A percentile compares a stretch with the other conserved stretches of the same genome.
Evolutionary conservation across 805 yeast species (phyloP).

Genomic region (Barnettozyma sp.): DNA sequence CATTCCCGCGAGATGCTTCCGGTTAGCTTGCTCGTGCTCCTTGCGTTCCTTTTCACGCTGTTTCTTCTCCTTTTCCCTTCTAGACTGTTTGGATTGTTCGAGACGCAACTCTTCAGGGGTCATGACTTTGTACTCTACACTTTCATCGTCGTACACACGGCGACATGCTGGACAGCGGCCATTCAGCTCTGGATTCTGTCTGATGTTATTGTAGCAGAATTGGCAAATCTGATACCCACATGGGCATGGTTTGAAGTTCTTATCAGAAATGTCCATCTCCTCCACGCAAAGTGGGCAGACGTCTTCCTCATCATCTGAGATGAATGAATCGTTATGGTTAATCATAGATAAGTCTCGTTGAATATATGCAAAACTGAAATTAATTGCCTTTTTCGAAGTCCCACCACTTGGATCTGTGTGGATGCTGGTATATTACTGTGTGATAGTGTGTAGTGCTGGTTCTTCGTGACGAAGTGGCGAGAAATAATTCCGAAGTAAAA

Average conservation of each 20-base stretch:
- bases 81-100: slow-evolving; percentile 74
- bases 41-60: slow-evolving; percentile 87
- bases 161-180: slow-evolving; percentile 98
- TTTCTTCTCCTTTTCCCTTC: slow-evolving; percentile 74
- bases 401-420: too few relatives aligned
- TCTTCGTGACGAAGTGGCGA: too few relatives aligned
- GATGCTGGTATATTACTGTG: too few relatives aligned
- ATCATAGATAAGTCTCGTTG: too few relatives aligned
- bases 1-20: slow-evolving; percentile 92
- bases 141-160: slow-evolving; percentile 85
- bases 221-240: slow-evolving; percentile 99
- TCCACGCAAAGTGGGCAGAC: slow-evolving; percentile 92
- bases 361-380: too few relatives aligned
- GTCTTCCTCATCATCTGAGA: slow-evolving; percentile 78
- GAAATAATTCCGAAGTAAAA: too few relatives aligned
- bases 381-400: too few relatives aligned
- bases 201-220: slow-evolving; percentile 93
- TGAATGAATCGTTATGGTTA: slow-evolving; percentile 43
- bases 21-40: slow-evolving; percentile 73
- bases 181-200: slow-evolving; percentile 90
- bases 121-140: slow-evolving; percentile 78
- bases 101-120: slow-evolving; percentile 78
- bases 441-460: too few relatives aligned
- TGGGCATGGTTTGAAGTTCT: slow-evolving; percentile 97
- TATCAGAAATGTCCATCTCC: slow-evolving; percentile 94